Percentiles rank a stretch among this genome's conserved stretches.
These are phyloP conservation scores for Curvularia hawaiiensis DNA, from an alignment of 2,329 filamentous ascomycete genomes.

Conservation along the genomic window DNA sequence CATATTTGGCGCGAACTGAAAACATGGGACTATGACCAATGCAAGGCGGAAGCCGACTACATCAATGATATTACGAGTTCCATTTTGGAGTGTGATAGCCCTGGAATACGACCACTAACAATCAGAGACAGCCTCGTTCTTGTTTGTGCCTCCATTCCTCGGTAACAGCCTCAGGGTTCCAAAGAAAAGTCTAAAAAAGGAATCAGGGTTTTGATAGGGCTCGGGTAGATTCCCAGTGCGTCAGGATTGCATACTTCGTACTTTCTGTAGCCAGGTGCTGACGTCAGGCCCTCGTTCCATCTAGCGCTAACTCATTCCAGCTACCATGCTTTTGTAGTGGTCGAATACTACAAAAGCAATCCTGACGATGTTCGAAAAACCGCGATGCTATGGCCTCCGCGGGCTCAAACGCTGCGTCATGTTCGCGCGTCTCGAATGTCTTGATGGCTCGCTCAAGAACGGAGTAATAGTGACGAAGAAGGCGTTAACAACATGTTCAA, in stretches of 20 bases:
- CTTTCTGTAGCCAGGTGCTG: background rate
- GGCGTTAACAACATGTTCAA: background rate
- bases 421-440: conserved; percentile 4
- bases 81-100: background rate
- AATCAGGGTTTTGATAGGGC: background rate
- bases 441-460: background rate
- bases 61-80: background rate
- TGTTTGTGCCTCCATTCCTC: background rate
- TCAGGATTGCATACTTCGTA: background rate
- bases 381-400: background rate
- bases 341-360: background rate
- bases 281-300: background rate
- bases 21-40: conserved; percentile 3
- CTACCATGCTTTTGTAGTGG: background rate
- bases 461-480: background rate
- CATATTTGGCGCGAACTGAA: conserved; percentile 5
- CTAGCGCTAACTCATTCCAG: background rate
- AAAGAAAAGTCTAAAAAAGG: background rate
- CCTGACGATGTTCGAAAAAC: background rate
- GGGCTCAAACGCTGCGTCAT: conserved; percentile 8
- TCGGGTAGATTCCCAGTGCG: background rate
- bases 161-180: background rate
- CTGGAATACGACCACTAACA: background rate
- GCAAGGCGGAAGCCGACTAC: background rate
- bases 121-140: background rate